Percentiles rank a stretch among this genome's conserved stretches.
These are phyloP conservation scores for Monilinia vaccinii-corymbosi DNA, from an alignment of 2,329 filamentous ascomycete species.

Conservation along the genomic window DNA sequence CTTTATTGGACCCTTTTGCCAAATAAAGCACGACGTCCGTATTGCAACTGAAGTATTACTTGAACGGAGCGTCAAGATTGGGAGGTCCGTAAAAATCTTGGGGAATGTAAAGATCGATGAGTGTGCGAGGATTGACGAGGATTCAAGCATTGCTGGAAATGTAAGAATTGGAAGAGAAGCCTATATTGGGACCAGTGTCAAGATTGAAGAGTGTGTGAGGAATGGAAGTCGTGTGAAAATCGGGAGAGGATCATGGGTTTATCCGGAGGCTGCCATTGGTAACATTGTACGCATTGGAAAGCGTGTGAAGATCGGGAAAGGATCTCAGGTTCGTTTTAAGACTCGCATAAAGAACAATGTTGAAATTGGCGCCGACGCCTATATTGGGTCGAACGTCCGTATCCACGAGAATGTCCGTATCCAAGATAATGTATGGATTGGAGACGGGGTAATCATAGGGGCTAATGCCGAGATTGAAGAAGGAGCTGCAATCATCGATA, in stretches of 20 bases:
- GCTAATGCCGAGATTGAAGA: neutral
- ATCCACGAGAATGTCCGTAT: neutral
- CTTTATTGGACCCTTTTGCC: neutral
- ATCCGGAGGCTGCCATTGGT: no score
- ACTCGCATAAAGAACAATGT: neutral
- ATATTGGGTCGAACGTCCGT: neutral
- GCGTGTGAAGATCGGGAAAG: neutral
- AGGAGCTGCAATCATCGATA: accelerated
- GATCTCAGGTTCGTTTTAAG: no score
- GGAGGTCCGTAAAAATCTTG: neutral
- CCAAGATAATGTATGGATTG: neutral
- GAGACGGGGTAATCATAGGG: neutral
- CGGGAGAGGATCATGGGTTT: no score
- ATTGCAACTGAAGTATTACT: neutral
- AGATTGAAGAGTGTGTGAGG: neutral
- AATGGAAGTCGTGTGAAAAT: no score
- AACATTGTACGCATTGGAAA: no score
- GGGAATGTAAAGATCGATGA: no score
- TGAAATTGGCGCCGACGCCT: neutral
- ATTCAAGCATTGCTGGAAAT: neutral
- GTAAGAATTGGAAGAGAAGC: neutral
- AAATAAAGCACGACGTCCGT: neutral
- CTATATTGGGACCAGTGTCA: neutral
- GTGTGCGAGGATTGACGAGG: neutral
- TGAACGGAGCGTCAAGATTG: neutral